Evolutionary conservation across 257 asterid species (phyloP), one percentile per base, ranked within the genome.

Genomic region (Asclepias syriaca): DNA sequence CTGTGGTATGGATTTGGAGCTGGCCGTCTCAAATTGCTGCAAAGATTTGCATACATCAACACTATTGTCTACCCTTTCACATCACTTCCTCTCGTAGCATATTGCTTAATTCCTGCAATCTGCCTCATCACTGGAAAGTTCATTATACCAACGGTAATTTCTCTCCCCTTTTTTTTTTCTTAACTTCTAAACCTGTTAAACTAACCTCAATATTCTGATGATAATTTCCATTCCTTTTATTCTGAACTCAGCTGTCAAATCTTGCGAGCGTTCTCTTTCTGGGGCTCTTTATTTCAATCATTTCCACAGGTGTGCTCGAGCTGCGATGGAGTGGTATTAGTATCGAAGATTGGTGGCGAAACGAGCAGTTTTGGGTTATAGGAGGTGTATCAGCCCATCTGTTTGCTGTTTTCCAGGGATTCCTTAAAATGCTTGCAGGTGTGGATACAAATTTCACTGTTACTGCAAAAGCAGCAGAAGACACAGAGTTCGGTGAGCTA

Each of bases 351-450:
- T 71, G 88, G 76, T 94, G 99, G 99, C 85, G 99, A 32, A 94
- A 91, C 75, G 99, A 94, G 89, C 99, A 94, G 86, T 94, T 94
- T 51, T 94, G 99, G 99, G 99, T 94, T 5, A 91, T 94, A 37
- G 98, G 98, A 13, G 98, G 98, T 34, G 97, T 93, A 37, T 93
- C 98, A 19, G 98, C 98, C 3, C 97, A 94, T 66, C 95, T 94
- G 40, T 94, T 94, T 63, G 99, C 99, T 0, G 98, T 94, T n/a
- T 94, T 94, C 85, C 99, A 94, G 81, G 99, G 99, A 21, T 81
- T 94, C 84, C 83, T 94, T 64, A 94, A 94, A 77, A 88, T 89
- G 98, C 86, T 89, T 32, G 98, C 97, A 0, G 99, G 99, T 1
- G 48, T 94, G 0, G 99, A 94, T 81, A 94, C 99, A 1, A 94